Base-by-base conservation (phyloP, 495 filamentous ascomycete species). In the Annulohypoxylon stygium region DNA sequence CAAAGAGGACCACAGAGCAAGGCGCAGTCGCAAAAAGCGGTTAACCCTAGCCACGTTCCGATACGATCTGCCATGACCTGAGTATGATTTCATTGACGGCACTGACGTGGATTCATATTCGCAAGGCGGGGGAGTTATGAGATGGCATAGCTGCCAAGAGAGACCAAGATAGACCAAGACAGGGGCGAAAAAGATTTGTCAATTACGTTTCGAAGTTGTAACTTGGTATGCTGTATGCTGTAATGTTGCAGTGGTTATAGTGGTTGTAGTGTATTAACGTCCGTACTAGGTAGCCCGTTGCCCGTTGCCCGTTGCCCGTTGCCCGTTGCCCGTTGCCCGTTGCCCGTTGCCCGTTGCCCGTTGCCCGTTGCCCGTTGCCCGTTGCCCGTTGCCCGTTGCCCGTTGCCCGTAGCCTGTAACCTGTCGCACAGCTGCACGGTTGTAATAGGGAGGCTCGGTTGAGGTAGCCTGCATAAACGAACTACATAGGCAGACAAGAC, bases 401-500 rank as follows among this genome's bases (percentile, higher is more conserved):
- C 30, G 30, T 30, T 4, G 30, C 3, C 30, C 30, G 30, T 30
- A 30, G 30, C 30, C 30, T 30, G 30, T 30, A 30, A 30, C 30
- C 5, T 30, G 30, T 30, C 30, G 55, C n/a, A 20, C 14, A 25
- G 9, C 36, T 60, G 20, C 26, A 20, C 34, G n/a, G 34, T 34
- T 43, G 18, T 18, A 57, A 11, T 43, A 60, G 39, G 23, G 53
- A 36, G 53, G 53, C 16, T 57, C 30, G 53, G 58, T 45, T 68
- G 70, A 73, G 70, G 70, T 48, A 73, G 64, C 71, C 65, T 64
- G 61, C 65, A 69, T 69, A 65, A 69, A 58, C 65, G 66, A 65
- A 60, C n/a, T 18, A 23, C 33, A 58, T 58, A 23, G 34, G 34
- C 16, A 11, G 39, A 18, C 59, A 34, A 61, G 23, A 58, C 34